Evolutionary conservation across 2,329 filamentous ascomycete species (phyloP).

Genomic region (Penicillium thymicola): DNA sequence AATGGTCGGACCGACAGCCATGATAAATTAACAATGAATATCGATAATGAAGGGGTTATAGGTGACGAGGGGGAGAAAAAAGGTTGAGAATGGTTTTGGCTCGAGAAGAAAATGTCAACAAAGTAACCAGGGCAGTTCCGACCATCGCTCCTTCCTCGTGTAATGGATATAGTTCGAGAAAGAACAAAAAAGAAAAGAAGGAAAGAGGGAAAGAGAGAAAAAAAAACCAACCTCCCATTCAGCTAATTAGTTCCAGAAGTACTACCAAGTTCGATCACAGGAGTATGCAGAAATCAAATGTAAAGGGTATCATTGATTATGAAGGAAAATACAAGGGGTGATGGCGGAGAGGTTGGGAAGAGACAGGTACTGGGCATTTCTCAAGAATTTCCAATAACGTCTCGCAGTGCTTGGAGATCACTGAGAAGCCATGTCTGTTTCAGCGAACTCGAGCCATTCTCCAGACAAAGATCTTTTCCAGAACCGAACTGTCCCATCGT

Average conservation of each 20-base stretch:
- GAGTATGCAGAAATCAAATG: slow-evolving; percentile 3
- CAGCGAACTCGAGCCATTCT: slow-evolving; percentile 46
- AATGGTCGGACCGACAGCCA: slow-evolving; percentile 58
- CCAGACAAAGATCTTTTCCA: slow-evolving; percentile 44
- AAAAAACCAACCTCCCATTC: neutral
- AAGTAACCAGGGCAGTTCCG: neutral
- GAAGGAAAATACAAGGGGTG: slow-evolving; percentile 2
- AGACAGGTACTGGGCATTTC: neutral
- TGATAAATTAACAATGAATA: slow-evolving; percentile 32
- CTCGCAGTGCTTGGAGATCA: slow-evolving; percentile 8
- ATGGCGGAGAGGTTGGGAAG: neutral
- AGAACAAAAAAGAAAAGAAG: neutral
- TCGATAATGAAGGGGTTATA: slow-evolving; percentile 7
- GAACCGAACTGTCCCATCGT: slow-evolving; percentile 43
- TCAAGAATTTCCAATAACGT: neutral
- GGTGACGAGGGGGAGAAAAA: neutral
- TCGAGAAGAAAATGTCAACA: neutral
- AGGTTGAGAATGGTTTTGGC: neutral
- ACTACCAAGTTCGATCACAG: neutral
- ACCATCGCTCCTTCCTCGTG: slow-evolving; percentile 14
- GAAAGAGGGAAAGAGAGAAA: no score
- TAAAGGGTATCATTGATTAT: slow-evolving; percentile 23
- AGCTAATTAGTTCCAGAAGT: neutral
- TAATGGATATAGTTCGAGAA: neutral
- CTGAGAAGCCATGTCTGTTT: slow-evolving; percentile 40